Evolutionary conservation across 805 yeast genomes (phyloP), one percentile per base, ranked within the genome.

Genomic region (Debaryomyces hansenii): DNA sequence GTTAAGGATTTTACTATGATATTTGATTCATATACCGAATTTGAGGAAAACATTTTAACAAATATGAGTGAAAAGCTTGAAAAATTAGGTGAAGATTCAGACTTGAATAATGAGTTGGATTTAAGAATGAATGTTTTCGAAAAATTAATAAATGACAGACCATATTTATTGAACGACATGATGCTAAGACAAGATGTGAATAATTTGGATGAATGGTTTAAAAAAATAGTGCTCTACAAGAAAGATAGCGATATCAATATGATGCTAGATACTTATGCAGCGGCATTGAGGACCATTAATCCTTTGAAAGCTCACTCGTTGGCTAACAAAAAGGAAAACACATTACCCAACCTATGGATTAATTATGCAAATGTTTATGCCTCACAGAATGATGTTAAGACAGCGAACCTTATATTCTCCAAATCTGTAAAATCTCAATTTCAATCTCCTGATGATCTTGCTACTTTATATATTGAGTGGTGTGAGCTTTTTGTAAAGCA

Each of bases 391-490:
- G 90, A 87, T 53, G 51, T 75, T 9, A 70, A 68, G 14, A 79
- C 87, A 0, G 90, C 91, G 0, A 66, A 86, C 51, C 70, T 78
- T 14, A 77, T 90, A 5, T 79, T 77, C 45, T 79, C 81, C 32
- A 83, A 83, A 41, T 84, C 92, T 0, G 69, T 81, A 1, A 81
- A 82, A 45, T 91, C 90, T 0, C 91, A 90, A 5, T 90, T 77
- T 64, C 75, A 69, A 20, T 65, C 74, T 12, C 66, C 81, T 0
- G 78, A 79, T 18, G 96, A 90, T 49, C 64, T 90, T 16, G 87
- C 84, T 2, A 77, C 76, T 2, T 62, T 91, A 5, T 87, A 90
- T 78, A 67, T 80, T n/a, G 77, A 75, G 14, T 91, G 97, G 96
- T 73, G 85, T 5, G 86, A 86, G 46, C 66, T 80, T 64, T 85